Percentiles rank a stretch among this genome's conserved stretches.
phyloP scores from a whole-genome alignment of 495 filamentous ascomycete species.

The Hypoxylon fuscum region DNA sequence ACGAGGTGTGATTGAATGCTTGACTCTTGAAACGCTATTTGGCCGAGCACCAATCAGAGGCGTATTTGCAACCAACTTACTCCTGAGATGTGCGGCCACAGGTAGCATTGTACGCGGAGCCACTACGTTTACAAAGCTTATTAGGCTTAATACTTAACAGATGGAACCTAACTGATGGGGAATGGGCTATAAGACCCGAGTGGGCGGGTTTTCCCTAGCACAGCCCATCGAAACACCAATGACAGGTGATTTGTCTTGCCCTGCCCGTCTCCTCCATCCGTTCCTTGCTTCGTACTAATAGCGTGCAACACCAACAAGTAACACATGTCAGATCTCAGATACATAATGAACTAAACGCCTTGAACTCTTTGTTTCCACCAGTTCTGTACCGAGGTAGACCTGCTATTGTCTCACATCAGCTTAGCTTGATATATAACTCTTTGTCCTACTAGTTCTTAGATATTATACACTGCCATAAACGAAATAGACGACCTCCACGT shows the following conservation, averaged over 20 bases:
- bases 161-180: neutral
- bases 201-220: neutral
- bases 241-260: too few relatives aligned
- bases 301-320: too few relatives aligned
- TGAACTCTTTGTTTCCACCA: neutral
- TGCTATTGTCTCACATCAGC: neutral
- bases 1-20: neutral
- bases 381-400: neutral
- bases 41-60: neutral
- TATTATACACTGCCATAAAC: neutral
- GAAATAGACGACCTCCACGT: neutral
- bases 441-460: neutral
- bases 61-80: neutral
- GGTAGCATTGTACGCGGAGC: too few relatives aligned
- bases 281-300: too few relatives aligned
- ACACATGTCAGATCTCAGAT: too few relatives aligned
- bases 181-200: too few relatives aligned
- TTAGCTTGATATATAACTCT: neutral
- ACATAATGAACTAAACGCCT: too few relatives aligned
- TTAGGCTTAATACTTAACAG: too few relatives aligned
- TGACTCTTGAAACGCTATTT: neutral
- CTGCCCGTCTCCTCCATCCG: too few relatives aligned
- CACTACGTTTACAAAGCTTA: too few relatives aligned
- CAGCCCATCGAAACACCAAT: too few relatives aligned
- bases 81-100: neutral